Evolutionary conservation across 202 grass and related monocot genomes (phyloP).

Genomic region (Cymbopogon flexuosus): DNA sequence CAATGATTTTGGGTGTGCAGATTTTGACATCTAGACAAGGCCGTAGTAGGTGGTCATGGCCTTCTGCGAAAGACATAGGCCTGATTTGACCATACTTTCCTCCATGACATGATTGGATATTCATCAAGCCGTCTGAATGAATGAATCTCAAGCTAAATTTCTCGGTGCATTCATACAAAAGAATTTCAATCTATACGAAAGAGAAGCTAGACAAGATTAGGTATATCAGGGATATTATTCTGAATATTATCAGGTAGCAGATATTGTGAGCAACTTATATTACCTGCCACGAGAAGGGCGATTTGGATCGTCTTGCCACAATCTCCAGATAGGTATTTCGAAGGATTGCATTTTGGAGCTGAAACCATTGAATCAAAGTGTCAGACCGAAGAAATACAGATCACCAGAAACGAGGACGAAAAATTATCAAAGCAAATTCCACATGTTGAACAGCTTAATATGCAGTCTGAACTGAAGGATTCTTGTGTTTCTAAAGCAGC

Average conservation of each 20-base stretch:
- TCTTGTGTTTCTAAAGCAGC: neutral
- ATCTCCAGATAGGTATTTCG: constrained; percentile 24
- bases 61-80: neutral
- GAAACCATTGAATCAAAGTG: neutral
- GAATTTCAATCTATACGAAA: neutral
- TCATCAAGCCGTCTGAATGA: neutral
- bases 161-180: neutral
- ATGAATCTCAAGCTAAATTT: neutral
- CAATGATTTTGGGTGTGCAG: too few species aligned
- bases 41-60: too few species aligned
- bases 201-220: neutral
- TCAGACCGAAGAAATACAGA: neutral
- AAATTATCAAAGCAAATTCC: neutral
- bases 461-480: neutral
- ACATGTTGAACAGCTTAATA: neutral
- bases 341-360: constrained; percentile 34
- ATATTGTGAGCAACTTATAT: constrained; percentile 5
- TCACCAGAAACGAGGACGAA: neutral
- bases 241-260: neutral
- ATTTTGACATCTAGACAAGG: too few species aligned
- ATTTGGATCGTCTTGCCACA: constrained; percentile 31
- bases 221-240: neutral
- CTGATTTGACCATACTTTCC: neutral
- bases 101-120: neutral
- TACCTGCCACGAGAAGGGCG: constrained; percentile 49